A percentile compares a stretch with the other conserved stretches of the same genome.
These are phyloP conservation scores for Cyberlindnera mycetangii DNA, from an alignment of 805 yeast species.

Conservation along the genomic window DNA sequence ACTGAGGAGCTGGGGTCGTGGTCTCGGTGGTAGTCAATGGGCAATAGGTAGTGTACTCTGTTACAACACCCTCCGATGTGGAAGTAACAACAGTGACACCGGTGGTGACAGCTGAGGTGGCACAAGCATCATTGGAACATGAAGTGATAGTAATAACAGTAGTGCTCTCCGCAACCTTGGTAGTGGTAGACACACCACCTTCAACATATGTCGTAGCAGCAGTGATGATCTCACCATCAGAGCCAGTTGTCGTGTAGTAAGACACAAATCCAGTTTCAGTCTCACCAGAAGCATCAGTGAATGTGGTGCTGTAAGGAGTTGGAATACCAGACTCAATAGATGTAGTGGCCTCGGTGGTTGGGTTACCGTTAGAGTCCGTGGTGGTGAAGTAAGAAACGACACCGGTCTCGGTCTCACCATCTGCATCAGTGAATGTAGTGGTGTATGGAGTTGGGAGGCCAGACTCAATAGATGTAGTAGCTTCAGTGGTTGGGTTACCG, in stretches of 20 bases:
- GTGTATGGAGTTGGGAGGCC: conserved; percentile 2
- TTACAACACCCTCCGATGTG: conserved; percentile 6
- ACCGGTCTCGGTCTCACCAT: conserved; percentile 7
- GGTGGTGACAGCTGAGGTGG: conserved; percentile 24
- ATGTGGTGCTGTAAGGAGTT: conserved; percentile 4
- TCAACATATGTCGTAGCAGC: neutral
- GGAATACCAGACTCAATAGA: neutral
- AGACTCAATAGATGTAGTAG: conserved; percentile 1
- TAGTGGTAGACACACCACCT: neutral
- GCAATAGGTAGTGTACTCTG: conserved; percentile 15
- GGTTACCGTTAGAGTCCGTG: neutral
- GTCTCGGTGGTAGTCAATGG: conserved; percentile 8
- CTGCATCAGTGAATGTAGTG: conserved; percentile 7
- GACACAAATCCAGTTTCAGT: conserved; percentile 5
- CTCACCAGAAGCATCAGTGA: conserved; percentile 7
- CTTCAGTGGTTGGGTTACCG: conserved; percentile 6
- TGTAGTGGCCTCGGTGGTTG: neutral
- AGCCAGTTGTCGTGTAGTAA: neutral
- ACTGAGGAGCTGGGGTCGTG: neutral
- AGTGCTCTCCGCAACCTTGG: conserved; percentile 5
- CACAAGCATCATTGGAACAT: conserved; percentile 22
- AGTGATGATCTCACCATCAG: neutral
- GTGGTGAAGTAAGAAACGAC: neutral
- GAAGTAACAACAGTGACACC: conserved; percentile 23
- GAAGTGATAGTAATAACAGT: conserved; percentile 24